These are phyloP conservation scores for Calocybe indica DNA, from an alignment of 768 basidiomycete genomes.

Conservation along the genomic window DNA sequence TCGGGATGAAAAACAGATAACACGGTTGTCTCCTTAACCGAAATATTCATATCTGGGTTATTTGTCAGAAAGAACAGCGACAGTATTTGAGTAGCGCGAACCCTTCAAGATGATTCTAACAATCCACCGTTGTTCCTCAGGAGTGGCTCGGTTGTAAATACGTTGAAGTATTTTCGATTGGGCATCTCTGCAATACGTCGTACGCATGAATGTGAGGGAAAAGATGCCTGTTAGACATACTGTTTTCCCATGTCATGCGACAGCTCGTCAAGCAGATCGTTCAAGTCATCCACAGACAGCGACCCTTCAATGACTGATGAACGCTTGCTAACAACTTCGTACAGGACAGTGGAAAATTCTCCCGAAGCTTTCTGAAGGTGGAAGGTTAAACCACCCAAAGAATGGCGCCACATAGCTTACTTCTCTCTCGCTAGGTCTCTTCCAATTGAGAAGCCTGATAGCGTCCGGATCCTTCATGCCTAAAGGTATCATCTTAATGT, in stretches of 20 bases:
- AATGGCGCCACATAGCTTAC: constrained; percentile 25
- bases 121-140: constrained; percentile 93
- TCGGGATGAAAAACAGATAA: constrained; percentile 91
- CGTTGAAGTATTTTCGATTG: constrained; percentile 74
- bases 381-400: not conserved
- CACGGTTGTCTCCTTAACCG: constrained; percentile 91
- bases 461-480: constrained; percentile 77
- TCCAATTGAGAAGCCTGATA: constrained; percentile 85
- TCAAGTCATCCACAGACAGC: constrained; percentile 79
- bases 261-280: constrained; percentile 74
- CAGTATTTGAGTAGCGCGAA: constrained; percentile 15
- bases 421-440: constrained; percentile 63
- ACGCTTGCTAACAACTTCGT: constrained; percentile 80
- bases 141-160: constrained; percentile 71
- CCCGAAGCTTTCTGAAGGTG: constrained; percentile 59
- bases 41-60: constrained; percentile 77
- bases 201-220: constrained; percentile 2
- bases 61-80: not conserved
- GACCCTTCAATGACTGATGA: constrained; percentile 74
- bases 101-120: constrained; percentile 96
- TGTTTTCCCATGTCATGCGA: constrained; percentile 67
- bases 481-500: constrained; percentile 85
- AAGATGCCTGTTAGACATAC: constrained; percentile 31
- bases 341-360: constrained; percentile 84
- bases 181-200: constrained; percentile 46